Evolutionary conservation across 257 asterid genomes (phyloP).

Genomic region (Fraxinus anomala): DNA sequence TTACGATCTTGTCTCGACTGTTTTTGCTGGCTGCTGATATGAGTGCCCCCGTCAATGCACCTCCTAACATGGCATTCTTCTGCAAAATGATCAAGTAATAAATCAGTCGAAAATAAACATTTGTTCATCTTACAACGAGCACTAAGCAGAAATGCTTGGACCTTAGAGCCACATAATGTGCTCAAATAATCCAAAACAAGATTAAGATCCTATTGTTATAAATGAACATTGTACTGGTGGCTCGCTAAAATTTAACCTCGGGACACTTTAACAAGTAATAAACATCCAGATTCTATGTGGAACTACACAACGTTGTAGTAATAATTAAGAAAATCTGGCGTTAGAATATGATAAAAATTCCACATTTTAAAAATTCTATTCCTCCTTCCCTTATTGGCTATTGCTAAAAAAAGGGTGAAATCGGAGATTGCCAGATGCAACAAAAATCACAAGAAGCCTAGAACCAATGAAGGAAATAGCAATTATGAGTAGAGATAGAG

Average conservation of each 20-base stretch:
- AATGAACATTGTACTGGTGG: not conserved
- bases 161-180: not conserved
- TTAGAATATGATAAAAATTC: not conserved
- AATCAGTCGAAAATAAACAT: not conserved
- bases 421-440: not conserved
- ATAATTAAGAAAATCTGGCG: not conserved
- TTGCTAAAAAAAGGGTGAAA: not conserved
- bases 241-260: not conserved
- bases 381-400: not conserved
- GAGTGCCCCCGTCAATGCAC: conserved; percentile 72
- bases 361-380: not conserved
- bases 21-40: conserved; percentile 52
- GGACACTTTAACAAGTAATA: not conserved
- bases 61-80: conserved; percentile 79
- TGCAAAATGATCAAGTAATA: conserved; percentile 33
- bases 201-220: not conserved
- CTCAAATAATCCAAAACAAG: not conserved
- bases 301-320: not conserved
- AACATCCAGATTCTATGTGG: not conserved
- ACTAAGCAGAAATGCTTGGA: not conserved
- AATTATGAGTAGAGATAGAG: too few relatives aligned
- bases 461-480: too few relatives aligned
- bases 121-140: not conserved
- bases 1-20: conserved; percentile 61
- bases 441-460: too few relatives aligned